These are phyloP conservation scores for Cadophora sp. DNA, from an alignment of 2,329 filamentous ascomycete species.

Conservation along the genomic window DNA sequence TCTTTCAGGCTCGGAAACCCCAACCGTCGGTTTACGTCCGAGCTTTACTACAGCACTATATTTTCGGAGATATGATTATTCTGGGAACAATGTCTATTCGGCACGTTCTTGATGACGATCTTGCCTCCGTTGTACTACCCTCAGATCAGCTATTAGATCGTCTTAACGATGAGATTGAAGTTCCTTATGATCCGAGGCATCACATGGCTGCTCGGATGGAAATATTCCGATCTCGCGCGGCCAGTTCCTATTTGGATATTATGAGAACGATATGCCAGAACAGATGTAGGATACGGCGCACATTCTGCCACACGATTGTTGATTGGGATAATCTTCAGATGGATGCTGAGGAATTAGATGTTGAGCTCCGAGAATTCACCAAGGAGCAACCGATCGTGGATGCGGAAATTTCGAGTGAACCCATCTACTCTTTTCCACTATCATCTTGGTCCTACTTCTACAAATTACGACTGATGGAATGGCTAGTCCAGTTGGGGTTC, in stretches of 20 bases:
- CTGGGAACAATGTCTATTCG: slow-evolving; percentile 72
- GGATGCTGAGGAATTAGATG: slow-evolving; percentile 80
- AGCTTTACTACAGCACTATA: slow-evolving; percentile 76
- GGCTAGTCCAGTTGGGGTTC: slow-evolving; percentile 89
- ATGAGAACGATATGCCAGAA: slow-evolving; percentile 89
- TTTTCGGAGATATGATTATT: slow-evolving; percentile 76
- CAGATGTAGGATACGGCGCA: slow-evolving; percentile 84
- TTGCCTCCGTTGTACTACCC: slow-evolving; percentile 79
- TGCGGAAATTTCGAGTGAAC: slow-evolving; percentile 55
- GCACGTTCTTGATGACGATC: slow-evolving; percentile 80
- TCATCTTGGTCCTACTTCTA: slow-evolving; percentile 91
- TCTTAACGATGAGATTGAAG: slow-evolving; percentile 77
- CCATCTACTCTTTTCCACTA: slow-evolving; percentile 72
- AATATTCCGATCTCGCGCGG: slow-evolving; percentile 63
- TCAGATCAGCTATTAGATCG: slow-evolving; percentile 74
- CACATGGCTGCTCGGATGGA: slow-evolving; percentile 79
- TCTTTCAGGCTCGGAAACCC: slow-evolving; percentile 79
- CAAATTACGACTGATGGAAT: slow-evolving; percentile 88
- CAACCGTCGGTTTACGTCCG: slow-evolving; percentile 86
- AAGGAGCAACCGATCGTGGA: slow-evolving; percentile 65
- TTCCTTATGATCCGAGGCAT: slow-evolving; percentile 75
- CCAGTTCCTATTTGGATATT: slow-evolving; percentile 80
- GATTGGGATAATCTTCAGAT: slow-evolving; percentile 86
- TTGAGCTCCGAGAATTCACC: slow-evolving; percentile 65
- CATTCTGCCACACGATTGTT: slow-evolving; percentile 81